These are phyloP conservation scores for Escallonia rubra DNA, from an alignment of 129 eudicot genomes.

Conservation along the genomic window DNA sequence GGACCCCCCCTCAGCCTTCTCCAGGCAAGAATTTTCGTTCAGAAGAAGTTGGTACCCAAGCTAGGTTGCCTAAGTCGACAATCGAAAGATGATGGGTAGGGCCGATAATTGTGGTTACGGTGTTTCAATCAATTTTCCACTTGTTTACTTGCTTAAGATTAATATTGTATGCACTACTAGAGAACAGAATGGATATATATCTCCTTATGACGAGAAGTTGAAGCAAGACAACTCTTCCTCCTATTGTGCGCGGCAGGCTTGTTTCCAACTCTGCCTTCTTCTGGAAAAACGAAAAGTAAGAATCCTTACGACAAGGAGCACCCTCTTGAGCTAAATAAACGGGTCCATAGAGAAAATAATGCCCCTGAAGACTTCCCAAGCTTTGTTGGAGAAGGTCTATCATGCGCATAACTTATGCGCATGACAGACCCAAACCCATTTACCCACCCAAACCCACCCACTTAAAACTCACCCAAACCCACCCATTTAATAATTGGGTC, in stretches of 20 bases:
- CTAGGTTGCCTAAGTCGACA: conserved; percentile 21
- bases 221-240: conserved; percentile 46
- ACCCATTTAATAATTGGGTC: too few species aligned
- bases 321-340: conserved; percentile 80
- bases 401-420: too few species aligned
- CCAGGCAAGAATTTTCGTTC: conserved; percentile 23
- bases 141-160: conserved; percentile 24
- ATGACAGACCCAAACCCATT: too few species aligned
- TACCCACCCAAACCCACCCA: too few species aligned
- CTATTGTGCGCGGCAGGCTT: conserved; percentile 51
- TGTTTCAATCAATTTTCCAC: background rate
- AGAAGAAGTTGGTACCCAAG: conserved; percentile 23
- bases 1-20: conserved; percentile 24
- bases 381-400: conserved; percentile 89
- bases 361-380: conserved; percentile 95
- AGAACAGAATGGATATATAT: conserved; percentile 41
- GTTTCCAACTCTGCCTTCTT: conserved; percentile 63
- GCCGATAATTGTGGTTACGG: conserved; percentile 6
- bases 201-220: conserved; percentile 25
- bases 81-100: conserved; percentile 41
- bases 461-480: too few species aligned
- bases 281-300: conserved; percentile 73
- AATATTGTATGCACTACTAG: conserved; percentile 41
- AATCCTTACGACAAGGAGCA: conserved; percentile 93
- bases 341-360: conserved; percentile 82